Percentiles rank a stretch among this genome's conserved stretches.
Evolutionary conservation across 139 green algal species (phyloP).

Genomic region (Zygnema cylindricum): DNA sequence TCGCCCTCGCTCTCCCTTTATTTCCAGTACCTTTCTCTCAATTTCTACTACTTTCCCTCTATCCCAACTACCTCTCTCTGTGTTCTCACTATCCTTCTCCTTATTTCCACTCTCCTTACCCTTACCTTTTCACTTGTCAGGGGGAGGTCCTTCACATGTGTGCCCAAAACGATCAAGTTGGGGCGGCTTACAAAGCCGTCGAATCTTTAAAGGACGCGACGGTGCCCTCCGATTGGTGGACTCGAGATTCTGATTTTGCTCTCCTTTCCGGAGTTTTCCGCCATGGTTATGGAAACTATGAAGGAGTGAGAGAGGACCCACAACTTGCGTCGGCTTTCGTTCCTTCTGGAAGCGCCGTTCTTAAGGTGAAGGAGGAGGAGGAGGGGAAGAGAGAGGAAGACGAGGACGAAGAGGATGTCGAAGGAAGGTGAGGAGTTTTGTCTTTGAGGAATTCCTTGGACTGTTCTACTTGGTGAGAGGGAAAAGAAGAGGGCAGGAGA

Average conservation of each 20-base stretch:
- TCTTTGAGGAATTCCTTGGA: no score
- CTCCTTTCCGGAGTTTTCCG: conserved; percentile 28
- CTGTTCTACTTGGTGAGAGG: not conserved
- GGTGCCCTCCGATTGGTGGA: conserved; percentile 34
- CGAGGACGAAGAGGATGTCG: not conserved
- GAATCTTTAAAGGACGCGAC: conserved; percentile 25
- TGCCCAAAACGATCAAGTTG: not conserved
- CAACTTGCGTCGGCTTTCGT: not conserved
- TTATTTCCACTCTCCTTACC: not conserved
- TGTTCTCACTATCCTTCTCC: not conserved
- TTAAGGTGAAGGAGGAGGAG: not conserved
- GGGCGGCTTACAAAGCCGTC: not conserved
- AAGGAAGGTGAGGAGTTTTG: not conserved
- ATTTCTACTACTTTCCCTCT: no score
- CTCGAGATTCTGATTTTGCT: conserved; percentile 23
- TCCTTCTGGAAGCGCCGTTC: no score
- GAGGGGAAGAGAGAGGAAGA: not conserved
- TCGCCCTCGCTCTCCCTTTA: no score
- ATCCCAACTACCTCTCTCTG: no score
- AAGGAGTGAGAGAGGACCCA: not conserved
- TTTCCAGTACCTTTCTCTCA: no score
- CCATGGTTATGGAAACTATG: conserved; percentile 53
- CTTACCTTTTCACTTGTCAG: no score
- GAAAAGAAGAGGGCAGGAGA: not conserved
- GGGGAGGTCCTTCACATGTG: not conserved